Evolutionary conservation across 2,329 filamentous ascomycete species (phyloP), one percentile per base, ranked within the genome.

Genomic region (Aspergillus ustus): DNA sequence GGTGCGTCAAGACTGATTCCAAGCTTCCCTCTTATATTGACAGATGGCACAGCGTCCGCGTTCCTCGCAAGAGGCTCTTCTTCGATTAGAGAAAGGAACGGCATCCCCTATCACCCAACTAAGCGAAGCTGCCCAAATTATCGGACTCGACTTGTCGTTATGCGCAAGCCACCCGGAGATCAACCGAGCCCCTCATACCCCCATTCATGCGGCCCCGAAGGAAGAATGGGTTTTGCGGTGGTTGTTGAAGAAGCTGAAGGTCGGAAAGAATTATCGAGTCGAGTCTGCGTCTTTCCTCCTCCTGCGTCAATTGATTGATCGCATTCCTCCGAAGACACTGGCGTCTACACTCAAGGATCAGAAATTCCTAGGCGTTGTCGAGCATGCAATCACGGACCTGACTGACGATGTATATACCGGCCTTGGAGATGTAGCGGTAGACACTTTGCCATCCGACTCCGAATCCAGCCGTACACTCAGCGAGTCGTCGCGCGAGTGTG

Each of bases 271-370:
- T 51, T 81, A 81, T 57, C 79, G 81, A 54, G 72, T 76, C 37
- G 78, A 80, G 46, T 65, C 73, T n/a, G 69, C 70, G 50, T 77
- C 80, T 31, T 88, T 85, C 69, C 69, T 78, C 81, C 82, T 86
- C 55, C 69, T 91, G 59, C 82, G 86, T 77, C 87, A 87, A 81
- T 80, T 91, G 1, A 81, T 90, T 57, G 87, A 88, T 68, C 82
- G 87, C n/a, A 85, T 94, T 19, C 89, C 91, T 0, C 79, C 87
- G 0, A 88, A 90, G 50, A 88, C 87, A 11, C 81, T 91, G 25
- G 90, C 91, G 8, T 87, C 88, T 61, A 87, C 90, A 4, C 82
- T 96, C 7, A 87, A 86, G 22, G 88, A 93, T 61, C 83, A 89
- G 60, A 84, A 86, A 50, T 91, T 96, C 57, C 77, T 91, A 37